phyloP scores from a whole-genome alignment of 73 alveolate genomes.

The Tetrahymena malaccensis region DNA sequence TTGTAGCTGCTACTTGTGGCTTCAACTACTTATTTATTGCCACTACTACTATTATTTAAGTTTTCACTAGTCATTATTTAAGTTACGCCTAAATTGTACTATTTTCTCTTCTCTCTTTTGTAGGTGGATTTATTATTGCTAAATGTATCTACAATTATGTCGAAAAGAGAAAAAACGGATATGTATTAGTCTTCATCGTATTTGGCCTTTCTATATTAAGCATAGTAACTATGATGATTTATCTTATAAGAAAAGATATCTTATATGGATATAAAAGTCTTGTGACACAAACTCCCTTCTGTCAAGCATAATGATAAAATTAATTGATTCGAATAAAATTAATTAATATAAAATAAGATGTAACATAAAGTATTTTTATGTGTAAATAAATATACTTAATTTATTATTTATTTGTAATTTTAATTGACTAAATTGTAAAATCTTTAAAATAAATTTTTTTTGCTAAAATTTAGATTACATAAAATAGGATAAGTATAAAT shows the following conservation, averaged over 20 bases:
- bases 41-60: neutral
- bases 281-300: neutral
- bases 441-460: too few relatives aligned
- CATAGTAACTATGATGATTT: neutral
- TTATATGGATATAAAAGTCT: neutral
- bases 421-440: too few relatives aligned
- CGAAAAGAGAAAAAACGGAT: neutral
- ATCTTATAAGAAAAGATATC: neutral
- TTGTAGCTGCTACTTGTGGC: constrained; percentile 31
- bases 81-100: too few relatives aligned
- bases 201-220: neutral
- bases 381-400: too few relatives aligned
- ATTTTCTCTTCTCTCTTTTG: neutral
- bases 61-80: neutral
- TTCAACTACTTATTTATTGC: constrained; percentile 10
- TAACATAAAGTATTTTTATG: too few relatives aligned
- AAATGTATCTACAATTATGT: neutral
- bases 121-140: neutral
- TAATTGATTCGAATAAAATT: too few relatives aligned
- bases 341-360: too few relatives aligned
- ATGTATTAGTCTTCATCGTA: neutral
- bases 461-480: too few relatives aligned
- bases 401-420: too few relatives aligned
- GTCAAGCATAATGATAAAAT: neutral
- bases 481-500: too few relatives aligned